These are phyloP conservation scores for Capsicum baccatum DNA, from an alignment of 257 asterid species.

Conservation along the genomic window DNA sequence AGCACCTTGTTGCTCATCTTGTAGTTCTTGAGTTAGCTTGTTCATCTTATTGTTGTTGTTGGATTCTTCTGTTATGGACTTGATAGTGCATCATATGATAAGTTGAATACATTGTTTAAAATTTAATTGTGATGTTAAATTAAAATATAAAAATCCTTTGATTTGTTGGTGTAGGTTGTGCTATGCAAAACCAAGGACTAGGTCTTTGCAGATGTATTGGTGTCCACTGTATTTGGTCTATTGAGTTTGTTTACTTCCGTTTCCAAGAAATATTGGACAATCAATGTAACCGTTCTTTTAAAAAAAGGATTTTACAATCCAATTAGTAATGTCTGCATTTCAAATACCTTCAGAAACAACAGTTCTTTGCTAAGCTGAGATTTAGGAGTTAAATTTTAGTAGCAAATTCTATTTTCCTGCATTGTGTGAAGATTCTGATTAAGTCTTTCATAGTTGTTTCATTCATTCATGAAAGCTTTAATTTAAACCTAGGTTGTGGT, in stretches of 20 bases:
- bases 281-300: neutral
- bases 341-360: neutral
- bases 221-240: constrained; percentile 3
- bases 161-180: neutral
- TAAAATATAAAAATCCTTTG: neutral
- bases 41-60: too few species aligned
- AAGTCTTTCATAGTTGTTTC: neutral
- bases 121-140: neutral
- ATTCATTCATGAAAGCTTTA: constrained; percentile 18
- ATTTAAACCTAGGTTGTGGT: constrained; percentile 23
- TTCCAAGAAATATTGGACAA: neutral
- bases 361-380: neutral
- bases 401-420: constrained; percentile 12
- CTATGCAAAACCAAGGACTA: constrained; percentile 10
- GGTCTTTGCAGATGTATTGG: constrained; percentile 2
- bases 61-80: too few species aligned
- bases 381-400: neutral
- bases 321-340: neutral
- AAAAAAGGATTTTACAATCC: neutral
- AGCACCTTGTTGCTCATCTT: too few species aligned
- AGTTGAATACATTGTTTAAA: constrained; percentile 11
- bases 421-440: neutral
- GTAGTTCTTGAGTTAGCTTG: too few species aligned
- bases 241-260: neutral
- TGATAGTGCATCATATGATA: neutral